Conservation (phyloP, 495 filamentous ascomycete species). For the Lophium mytilinum region DNA sequence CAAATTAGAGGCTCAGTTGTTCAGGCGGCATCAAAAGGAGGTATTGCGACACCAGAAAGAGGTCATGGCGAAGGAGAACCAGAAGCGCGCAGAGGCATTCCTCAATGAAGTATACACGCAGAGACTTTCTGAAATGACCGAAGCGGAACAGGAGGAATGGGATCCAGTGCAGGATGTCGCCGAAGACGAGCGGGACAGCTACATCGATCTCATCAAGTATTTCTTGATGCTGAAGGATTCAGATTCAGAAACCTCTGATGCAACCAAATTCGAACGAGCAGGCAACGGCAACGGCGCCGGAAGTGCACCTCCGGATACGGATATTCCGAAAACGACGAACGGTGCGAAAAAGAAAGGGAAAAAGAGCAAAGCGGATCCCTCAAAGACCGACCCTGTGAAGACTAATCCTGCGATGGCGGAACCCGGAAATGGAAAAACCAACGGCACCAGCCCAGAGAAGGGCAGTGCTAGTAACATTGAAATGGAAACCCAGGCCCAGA, state of each 20-base stretch:
- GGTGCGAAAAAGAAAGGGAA: slow-evolving; percentile 35
- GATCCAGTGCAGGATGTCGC: slow-evolving; percentile 47
- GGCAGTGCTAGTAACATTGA: background rate
- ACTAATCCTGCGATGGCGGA: background rate
- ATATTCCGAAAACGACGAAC: slow-evolving; percentile 21
- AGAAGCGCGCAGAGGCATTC: slow-evolving; percentile 37
- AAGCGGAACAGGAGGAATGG: slow-evolving; percentile 34
- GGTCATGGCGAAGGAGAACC: slow-evolving; percentile 36
- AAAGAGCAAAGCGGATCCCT: slow-evolving; percentile 27
- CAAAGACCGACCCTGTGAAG: background rate
- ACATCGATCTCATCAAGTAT: slow-evolving; percentile 37
- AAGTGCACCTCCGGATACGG: background rate
- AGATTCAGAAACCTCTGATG: background rate
- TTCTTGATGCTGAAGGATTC: slow-evolving; percentile 38
- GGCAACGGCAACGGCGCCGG: slow-evolving; percentile 4
- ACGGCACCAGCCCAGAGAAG: no score
- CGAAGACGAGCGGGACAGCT: slow-evolving; percentile 40
- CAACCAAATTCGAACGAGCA: slow-evolving; percentile 5
- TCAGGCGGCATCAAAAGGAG: slow-evolving; percentile 40
- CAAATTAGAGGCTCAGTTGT: slow-evolving; percentile 44
- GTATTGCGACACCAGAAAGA: slow-evolving; percentile 31
- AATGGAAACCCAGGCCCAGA: slow-evolving; percentile 1
- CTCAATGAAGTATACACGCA: slow-evolving; percentile 42
- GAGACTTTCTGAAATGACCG: slow-evolving; percentile 33
- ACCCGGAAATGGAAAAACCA: background rate